These are phyloP conservation scores for Apiotrichum montevideense DNA, from an alignment of 1,284 basidiomycete species.

Conservation along the genomic window DNA sequence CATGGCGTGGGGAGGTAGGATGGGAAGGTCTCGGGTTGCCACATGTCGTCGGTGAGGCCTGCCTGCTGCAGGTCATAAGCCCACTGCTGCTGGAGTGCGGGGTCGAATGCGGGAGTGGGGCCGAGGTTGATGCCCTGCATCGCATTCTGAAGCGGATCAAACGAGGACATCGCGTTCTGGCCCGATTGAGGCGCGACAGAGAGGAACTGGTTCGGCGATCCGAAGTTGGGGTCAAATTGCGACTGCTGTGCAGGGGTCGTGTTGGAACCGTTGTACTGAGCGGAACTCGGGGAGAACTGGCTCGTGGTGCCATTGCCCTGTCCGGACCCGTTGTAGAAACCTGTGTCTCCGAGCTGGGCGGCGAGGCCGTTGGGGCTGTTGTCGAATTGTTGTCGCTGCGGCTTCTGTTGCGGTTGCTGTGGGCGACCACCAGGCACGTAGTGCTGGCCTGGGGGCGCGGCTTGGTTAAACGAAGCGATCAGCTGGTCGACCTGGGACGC, in stretches of 20 bases:
- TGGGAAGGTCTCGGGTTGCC: conserved; percentile 39
- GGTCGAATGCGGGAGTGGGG: conserved; percentile 1
- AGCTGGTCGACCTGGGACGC: conserved; percentile 6
- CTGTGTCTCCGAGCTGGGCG: neutral
- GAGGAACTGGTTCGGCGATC: no score
- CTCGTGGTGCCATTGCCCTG: no score
- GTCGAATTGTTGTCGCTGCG: no score
- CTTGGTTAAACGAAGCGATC: conserved; percentile 3
- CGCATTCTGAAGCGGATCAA: no score
- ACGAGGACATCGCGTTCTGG: neutral
- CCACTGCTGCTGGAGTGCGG: conserved; percentile 5
- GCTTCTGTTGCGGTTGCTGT: neutral
- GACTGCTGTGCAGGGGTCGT: no score
- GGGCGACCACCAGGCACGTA: no score
- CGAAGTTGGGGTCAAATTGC: no score
- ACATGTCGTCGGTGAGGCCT: conserved; percentile 31
- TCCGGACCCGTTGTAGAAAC: no score
- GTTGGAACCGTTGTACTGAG: neutral
- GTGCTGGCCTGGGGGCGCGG: neutral
- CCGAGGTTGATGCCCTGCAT: neutral
- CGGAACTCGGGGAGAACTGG: no score
- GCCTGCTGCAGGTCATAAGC: conserved; percentile 7
- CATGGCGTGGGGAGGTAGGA: conserved; percentile 40
- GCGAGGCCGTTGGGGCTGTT: neutral
- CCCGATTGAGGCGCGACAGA: no score